These are phyloP conservation scores for Collybiopsis confluens DNA, from an alignment of 768 basidiomycete species.

Conservation along the genomic window DNA sequence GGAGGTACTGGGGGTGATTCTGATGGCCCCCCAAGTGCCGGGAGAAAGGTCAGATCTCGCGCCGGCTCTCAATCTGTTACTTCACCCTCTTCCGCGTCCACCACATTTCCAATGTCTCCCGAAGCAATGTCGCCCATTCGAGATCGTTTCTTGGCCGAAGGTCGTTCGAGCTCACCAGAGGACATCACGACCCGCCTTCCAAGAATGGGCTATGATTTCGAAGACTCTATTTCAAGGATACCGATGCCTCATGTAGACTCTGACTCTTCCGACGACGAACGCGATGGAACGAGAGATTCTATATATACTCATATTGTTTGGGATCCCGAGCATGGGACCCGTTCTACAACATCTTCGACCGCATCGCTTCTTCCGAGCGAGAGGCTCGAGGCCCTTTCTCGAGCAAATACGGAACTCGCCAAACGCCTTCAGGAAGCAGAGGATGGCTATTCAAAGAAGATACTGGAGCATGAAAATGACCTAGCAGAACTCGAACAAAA, in stretches of 20 bases:
- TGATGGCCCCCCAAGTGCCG: slow-evolving; percentile 45
- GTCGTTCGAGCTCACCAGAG: slow-evolving; percentile 39
- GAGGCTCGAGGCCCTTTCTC: slow-evolving; percentile 66
- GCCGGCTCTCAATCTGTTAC: slow-evolving; percentile 68
- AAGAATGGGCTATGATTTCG: slow-evolving; percentile 32
- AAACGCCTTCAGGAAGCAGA: slow-evolving; percentile 76
- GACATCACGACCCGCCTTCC: slow-evolving; percentile 30
- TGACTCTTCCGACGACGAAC: slow-evolving; percentile 46
- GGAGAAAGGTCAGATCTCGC: slow-evolving; percentile 28
- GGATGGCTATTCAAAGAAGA: slow-evolving; percentile 55
- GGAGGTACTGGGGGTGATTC: slow-evolving; percentile 67
- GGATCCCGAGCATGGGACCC: slow-evolving; percentile 59
- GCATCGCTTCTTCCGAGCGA: slow-evolving; percentile 72
- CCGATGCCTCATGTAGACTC: slow-evolving; percentile 61
- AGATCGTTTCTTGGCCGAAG: slow-evolving; percentile 42
- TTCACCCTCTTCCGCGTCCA: slow-evolving; percentile 35
- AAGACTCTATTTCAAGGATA: slow-evolving; percentile 45
- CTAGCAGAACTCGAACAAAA: slow-evolving; percentile 74
- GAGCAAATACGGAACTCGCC: slow-evolving; percentile 69
- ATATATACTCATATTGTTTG: slow-evolving; percentile 23
- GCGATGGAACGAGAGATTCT: slow-evolving; percentile 13
- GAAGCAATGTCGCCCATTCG: slow-evolving; percentile 27
- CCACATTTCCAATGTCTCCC: slow-evolving; percentile 17
- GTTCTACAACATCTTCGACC: slow-evolving; percentile 54
- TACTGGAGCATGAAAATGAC: slow-evolving; percentile 77